Evolutionary conservation across 2,329 filamentous ascomycete genomes (phyloP), one percentile per base, ranked within the genome.

Genomic region (Sarocladiaceae sp.): DNA sequence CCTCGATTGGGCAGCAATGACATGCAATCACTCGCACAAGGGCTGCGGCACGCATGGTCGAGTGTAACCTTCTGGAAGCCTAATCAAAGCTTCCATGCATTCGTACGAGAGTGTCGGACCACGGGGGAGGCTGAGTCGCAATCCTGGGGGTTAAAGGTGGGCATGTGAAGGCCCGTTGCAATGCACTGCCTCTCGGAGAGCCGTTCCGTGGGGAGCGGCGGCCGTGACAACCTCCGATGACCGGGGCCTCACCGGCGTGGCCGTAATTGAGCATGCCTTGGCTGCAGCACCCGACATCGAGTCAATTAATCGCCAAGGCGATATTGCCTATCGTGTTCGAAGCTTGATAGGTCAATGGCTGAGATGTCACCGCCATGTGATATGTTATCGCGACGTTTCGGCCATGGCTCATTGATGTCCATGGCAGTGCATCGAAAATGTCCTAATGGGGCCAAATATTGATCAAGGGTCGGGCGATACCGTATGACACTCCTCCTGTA

Each of bases 11-110:
- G 33, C 18, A 36, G 33, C 33, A 36, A 36, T 36, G 12, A 18
- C 39, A 20, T 20, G 17, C 22, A 6, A 11, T n/a, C 13, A 29
- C 22, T 7, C 7, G 22, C 23, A 25, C 23, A 28, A 6, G 22
- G 39, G 40, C 22, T 46, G 40, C n/a, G 40, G 13, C 11, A 28
- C 17, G n/a, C n/a, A n/a, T 18, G n/a, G 15, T 33, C 4, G n/a
- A 33, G 13, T 26, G 44, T 17, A 48, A 48, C 44, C 44, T 48
- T 48, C 44, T 48, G 44, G 44, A 48, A 48, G 26, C 25, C 44
- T 7, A 20, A 33, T 11, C 26, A 31, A 31, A 15, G 15, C 44
- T 48, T 48, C 44, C 26, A 48, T 48, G 44, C 44, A 48, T 33
- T 33, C 44, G 44, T 22, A 48, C 28, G 44, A 48, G 44, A 33